Percentiles rank a stretch among this genome's conserved stretches.
Conservation (phyloP, 148 eudicot genomes). For the Dysphania ambrosioides region DNA sequence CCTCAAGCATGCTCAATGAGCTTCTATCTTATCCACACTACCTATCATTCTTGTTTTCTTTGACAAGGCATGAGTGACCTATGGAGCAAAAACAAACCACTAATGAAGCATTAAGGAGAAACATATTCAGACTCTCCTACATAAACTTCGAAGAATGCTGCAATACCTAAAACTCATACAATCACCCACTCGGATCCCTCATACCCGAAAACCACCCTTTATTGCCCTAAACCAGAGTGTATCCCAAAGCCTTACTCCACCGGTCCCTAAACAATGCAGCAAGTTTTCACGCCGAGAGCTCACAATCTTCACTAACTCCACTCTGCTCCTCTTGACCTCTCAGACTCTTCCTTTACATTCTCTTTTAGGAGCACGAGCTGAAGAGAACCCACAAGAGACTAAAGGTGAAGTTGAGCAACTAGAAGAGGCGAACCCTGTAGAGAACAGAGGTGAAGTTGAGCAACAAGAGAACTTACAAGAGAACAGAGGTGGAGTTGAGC, state of each 20-base stretch:
- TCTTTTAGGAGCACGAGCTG: slow-evolving; percentile 29
- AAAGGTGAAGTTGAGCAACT: slow-evolving; percentile 8
- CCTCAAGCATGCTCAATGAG: slow-evolving; percentile 5
- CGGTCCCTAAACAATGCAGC: slow-evolving; percentile 31
- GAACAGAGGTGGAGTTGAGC: too few species aligned
- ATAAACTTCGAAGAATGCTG: slow-evolving; percentile 31
- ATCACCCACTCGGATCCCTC: slow-evolving; percentile 29
- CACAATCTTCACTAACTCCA: slow-evolving; percentile 45
- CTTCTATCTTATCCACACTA: slow-evolving; percentile 30
- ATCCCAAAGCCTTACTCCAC: slow-evolving; percentile 22
- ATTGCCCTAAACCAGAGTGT: slow-evolving; percentile 20
- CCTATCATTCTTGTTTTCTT: slow-evolving; percentile 4
- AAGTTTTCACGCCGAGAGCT: slow-evolving; percentile 57
- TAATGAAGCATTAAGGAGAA: neutral
- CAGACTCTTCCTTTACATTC: slow-evolving; percentile 33
- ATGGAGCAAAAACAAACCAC: slow-evolving; percentile 6
- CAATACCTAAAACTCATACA: slow-evolving; percentile 39
- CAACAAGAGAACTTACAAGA: neutral
- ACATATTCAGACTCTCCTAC: neutral
- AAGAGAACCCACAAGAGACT: slow-evolving; percentile 16
- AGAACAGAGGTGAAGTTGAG: too few species aligned
- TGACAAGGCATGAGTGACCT: neutral
- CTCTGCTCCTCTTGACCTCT: slow-evolving; percentile 46
- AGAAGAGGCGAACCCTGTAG: slow-evolving; percentile 5
- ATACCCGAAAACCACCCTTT: slow-evolving; percentile 24